These are phyloP conservation scores for Schrenkiella parvula DNA, from an alignment of 345 rosid genomes.

Conservation along the genomic window DNA sequence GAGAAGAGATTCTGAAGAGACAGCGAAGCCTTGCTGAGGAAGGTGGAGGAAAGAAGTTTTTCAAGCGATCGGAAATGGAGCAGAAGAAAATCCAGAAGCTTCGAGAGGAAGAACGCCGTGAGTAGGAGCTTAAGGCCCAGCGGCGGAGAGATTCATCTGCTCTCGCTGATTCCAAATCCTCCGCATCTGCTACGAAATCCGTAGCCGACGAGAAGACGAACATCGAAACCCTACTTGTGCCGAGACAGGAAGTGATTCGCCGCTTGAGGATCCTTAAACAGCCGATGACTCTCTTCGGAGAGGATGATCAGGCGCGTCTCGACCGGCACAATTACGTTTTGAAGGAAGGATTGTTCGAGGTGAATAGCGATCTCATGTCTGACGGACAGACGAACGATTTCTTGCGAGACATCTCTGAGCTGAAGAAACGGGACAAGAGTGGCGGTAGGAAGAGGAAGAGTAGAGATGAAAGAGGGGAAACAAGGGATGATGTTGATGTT, in stretches of 20 bases:
- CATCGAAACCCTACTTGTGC: neutral
- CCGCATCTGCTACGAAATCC: no score
- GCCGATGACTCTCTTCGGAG: constrained; percentile 88
- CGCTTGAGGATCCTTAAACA: constrained; percentile 86
- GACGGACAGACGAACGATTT: constrained; percentile 96
- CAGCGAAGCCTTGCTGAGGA: constrained; percentile 58
- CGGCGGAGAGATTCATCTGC: no score
- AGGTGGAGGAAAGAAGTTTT: constrained; percentile 70
- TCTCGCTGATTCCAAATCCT: constrained; percentile 48
- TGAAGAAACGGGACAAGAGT: constrained; percentile 73
- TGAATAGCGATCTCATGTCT: constrained; percentile 76
- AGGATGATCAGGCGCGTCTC: constrained; percentile 76
- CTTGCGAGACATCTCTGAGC: constrained; percentile 80
- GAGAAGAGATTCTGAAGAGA: constrained; percentile 65
- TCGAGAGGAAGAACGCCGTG: constrained; percentile 81
- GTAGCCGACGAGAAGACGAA: neutral
- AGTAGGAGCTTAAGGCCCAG: constrained; percentile 65
- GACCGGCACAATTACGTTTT: constrained; percentile 71
- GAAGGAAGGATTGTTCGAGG: constrained; percentile 81
- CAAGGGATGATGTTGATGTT: no score
- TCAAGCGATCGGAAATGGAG: constrained; percentile 87
- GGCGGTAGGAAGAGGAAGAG: constrained; percentile 81
- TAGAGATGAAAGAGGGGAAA: constrained; percentile 66
- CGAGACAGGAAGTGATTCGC: constrained; percentile 85
- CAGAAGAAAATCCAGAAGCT: constrained; percentile 78